Evolutionary conservation across 768 basidiomycete species (phyloP), one percentile per base, ranked within the genome.

Genomic region (Suillus subluteus): DNA sequence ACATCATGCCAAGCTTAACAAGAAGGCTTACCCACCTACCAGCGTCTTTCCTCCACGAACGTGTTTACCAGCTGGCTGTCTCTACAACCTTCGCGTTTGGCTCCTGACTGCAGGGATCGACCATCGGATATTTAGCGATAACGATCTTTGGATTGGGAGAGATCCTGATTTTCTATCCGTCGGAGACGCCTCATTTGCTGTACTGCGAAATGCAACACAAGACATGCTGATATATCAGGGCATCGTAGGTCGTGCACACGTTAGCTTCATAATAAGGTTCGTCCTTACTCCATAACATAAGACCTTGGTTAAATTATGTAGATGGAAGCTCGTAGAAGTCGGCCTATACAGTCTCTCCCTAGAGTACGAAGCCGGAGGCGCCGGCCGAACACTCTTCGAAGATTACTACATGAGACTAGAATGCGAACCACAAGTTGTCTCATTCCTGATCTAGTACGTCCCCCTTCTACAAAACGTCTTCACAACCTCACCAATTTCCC

Each of bases 341-440:
- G 79, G 78, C 13, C 55, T 83, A 40, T 90, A 87, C 67, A 80
- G 80, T 46, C 85, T 89, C 68, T 84, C 86, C 6, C 73, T 91
- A 69, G 88, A 88, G 23, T 91, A 91, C 69, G 88, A 89, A 62
- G 86, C 87, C 5, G 83, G 83, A 58, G 89, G 90, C 1, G 85
- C 87, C 0, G 88, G 88, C 15, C 81, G 76, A 43, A 78, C 77
- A 26, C 73, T 90, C 13, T 82, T 91, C 64, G 84, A 86, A 18
- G 82, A 88, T 66, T 76, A 83, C 67, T 77, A 76, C n/a, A 73
- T 91, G 52, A 78, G 79, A 26, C 74, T 90, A 30, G 86, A 87
- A 55, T 84, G 83, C 46, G 85, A 88, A 59, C 87, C 88, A 18
- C 79, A 82, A 58, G 73, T 78, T 2, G 73, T 89, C 32, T 80